A percentile compares a stretch with the other conserved stretches of the same genome.
Evolutionary conservation across 2,329 filamentous ascomycete genomes (phyloP).

Genomic region (Ophiostoma triangulosporum): DNA sequence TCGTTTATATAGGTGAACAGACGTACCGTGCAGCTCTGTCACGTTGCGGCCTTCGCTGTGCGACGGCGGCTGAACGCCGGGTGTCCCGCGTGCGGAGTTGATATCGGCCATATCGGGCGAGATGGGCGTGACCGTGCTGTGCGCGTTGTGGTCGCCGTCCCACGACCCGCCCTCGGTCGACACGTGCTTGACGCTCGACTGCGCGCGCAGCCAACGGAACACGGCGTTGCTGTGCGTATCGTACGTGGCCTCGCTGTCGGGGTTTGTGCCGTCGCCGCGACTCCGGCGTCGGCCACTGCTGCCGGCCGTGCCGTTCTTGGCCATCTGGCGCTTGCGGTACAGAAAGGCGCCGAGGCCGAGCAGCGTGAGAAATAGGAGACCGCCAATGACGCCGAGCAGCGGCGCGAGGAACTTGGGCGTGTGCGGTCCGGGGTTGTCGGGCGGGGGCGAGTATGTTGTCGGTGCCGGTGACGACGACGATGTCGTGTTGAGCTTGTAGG

Average conservation of each 20-base stretch:
- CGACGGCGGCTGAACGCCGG: slow-evolving; percentile 8
- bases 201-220: slow-evolving; percentile 37
- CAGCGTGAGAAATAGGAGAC: slow-evolving; percentile 40
- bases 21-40: slow-evolving; percentile 35
- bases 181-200: slow-evolving; percentile 28
- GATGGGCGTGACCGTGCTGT: slow-evolving; percentile 15
- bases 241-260: slow-evolving; percentile 28
- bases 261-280: slow-evolving; percentile 18
- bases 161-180: slow-evolving; percentile 30
- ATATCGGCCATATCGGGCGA: slow-evolving; percentile 25
- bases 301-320: slow-evolving; percentile 15
- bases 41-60: slow-evolving; percentile 27
- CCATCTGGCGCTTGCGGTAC: slow-evolving; percentile 34
- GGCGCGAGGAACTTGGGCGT: slow-evolving; percentile 46
- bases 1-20: background rate
- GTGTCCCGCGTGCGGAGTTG: background rate
- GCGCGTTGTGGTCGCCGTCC: slow-evolving; percentile 3
- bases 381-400: slow-evolving; percentile 48
- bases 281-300: slow-evolving; percentile 1
- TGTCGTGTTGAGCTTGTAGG: slow-evolving; percentile 32
- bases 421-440: slow-evolving; percentile 17
- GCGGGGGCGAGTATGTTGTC: slow-evolving; percentile 17
- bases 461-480: background rate
- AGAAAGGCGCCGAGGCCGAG: slow-evolving; percentile 38
- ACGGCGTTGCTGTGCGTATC: slow-evolving; percentile 35